These are phyloP conservation scores for Cylindrotheca closterium DNA, from an alignment of 108 stramenopile species.

Conservation along the genomic window DNA sequence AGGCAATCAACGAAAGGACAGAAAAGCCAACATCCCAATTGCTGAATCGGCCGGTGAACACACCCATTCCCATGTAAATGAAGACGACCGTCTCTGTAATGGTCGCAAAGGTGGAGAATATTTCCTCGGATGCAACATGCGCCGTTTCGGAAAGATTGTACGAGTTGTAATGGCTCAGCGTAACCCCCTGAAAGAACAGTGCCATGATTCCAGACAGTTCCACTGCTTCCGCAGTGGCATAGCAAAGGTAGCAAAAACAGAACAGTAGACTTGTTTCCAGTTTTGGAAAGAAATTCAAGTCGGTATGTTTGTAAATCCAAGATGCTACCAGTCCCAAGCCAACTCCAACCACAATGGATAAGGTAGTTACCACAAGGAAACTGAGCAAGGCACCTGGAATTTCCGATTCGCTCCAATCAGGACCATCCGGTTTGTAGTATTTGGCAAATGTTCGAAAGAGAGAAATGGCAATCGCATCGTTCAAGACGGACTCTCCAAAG, in stretches of 20 bases:
- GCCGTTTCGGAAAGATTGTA: slow-evolving; percentile 89
- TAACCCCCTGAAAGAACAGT: slow-evolving; percentile 93
- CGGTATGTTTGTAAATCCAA: slow-evolving; percentile 88
- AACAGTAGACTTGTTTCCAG: slow-evolving; percentile 93
- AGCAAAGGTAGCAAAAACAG: slow-evolving; percentile 93
- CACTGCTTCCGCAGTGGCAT: slow-evolving; percentile 89
- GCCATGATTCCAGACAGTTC: slow-evolving; percentile 94
- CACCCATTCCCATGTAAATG: slow-evolving; percentile 96
- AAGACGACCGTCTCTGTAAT: slow-evolving; percentile 94
- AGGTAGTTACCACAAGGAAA: slow-evolving; percentile 64
- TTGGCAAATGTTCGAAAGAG: slow-evolving; percentile 92
- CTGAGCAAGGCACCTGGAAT: slow-evolving; percentile 70
- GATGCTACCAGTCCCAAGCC: slow-evolving; percentile 78
- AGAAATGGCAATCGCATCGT: slow-evolving; percentile 98
- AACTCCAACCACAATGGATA: slow-evolving; percentile 85
- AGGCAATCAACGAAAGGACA: slow-evolving; percentile 78
- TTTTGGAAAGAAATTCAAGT: slow-evolving; percentile 83
- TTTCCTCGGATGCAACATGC: slow-evolving; percentile 88
- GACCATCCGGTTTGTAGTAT: slow-evolving; percentile 78
- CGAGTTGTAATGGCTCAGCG: slow-evolving; percentile 93
- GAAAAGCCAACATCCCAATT: slow-evolving; percentile 79
- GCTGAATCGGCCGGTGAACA: slow-evolving; percentile 88
- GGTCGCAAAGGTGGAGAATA: slow-evolving; percentile 90
- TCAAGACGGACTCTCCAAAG: slow-evolving; percentile 96
- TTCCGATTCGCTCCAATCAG: slow-evolving; percentile 56